These are phyloP conservation scores for Sugiyamaella castrensis DNA, from an alignment of 1,139 yeast genomes.

Conservation along the genomic window DNA sequence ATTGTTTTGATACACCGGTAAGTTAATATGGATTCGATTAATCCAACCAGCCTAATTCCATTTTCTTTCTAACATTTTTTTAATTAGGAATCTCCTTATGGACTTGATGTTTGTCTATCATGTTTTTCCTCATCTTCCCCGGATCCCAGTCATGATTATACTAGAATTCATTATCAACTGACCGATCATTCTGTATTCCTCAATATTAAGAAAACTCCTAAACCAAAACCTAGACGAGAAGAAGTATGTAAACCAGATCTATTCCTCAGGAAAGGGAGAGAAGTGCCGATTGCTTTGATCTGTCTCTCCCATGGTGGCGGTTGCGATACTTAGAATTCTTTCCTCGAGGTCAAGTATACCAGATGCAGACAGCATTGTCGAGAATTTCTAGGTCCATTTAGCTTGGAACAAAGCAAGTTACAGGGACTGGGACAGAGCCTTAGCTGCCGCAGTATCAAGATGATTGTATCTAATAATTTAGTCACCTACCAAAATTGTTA, in stretches of 20 bases:
- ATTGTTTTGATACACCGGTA: conserved; percentile 66
- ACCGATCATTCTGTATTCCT: conserved; percentile 56
- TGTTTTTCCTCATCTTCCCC: conserved; percentile 67
- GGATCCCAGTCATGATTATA: conserved; percentile 48
- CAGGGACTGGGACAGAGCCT: too few relatives aligned
- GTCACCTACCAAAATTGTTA: conserved; percentile 55
- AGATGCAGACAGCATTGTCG: too few relatives aligned
- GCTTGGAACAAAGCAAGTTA: too few relatives aligned
- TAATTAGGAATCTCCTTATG: conserved; percentile 47
- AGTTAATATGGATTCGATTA: conserved; percentile 9
- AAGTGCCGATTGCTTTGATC: too few relatives aligned
- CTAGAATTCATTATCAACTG: conserved; percentile 49
- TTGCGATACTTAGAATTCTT: too few relatives aligned
- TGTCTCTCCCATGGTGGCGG: too few relatives aligned
- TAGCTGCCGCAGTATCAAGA: conserved; percentile 23
- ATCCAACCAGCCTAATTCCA: neutral
- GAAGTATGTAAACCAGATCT: conserved; percentile 7
- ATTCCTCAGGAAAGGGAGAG: neutral
- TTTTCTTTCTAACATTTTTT: conserved; percentile 4
- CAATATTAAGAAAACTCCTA: conserved; percentile 52
- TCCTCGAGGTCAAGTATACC: too few relatives aligned
- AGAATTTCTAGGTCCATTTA: too few relatives aligned
- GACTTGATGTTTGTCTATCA: conserved; percentile 68
- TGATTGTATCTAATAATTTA: conserved; percentile 14
- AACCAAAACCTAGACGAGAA: conserved; percentile 27